These are phyloP conservation scores for Prunus armeniaca DNA, from an alignment of 306 rosid species.

Conservation along the genomic window DNA sequence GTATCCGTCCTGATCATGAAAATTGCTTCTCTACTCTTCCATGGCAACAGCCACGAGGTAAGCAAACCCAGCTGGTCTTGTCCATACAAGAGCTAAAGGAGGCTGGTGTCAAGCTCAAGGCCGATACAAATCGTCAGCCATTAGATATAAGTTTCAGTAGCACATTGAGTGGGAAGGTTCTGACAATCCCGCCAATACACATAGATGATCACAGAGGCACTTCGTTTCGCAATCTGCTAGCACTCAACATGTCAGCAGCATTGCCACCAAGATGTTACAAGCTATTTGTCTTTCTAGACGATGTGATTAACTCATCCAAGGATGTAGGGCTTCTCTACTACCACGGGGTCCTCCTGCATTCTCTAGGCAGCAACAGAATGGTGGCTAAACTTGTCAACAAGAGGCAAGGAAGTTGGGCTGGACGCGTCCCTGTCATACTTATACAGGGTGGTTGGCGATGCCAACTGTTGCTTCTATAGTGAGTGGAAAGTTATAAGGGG, in stretches of 20 bases:
- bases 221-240: constrained; percentile 39
- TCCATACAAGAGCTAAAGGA: constrained; percentile 29
- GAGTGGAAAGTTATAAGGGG: too few species aligned
- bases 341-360: constrained; percentile 36
- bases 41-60: background rate
- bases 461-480: constrained; percentile 6
- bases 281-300: constrained; percentile 46
- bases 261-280: constrained; percentile 38
- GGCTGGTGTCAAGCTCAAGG: constrained; percentile 38
- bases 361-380: constrained; percentile 24
- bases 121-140: background rate
- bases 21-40: background rate
- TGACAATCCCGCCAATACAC: constrained; percentile 32
- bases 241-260: constrained; percentile 33
- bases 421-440: constrained; percentile 33
- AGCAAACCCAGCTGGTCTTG: constrained; percentile 19
- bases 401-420: constrained; percentile 26
- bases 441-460: constrained; percentile 25
- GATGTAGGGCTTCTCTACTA: constrained; percentile 40
- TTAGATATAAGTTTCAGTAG: constrained; percentile 28
- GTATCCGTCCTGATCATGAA: constrained; percentile 11
- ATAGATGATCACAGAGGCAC: constrained; percentile 44
- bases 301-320: constrained; percentile 32
- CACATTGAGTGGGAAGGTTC: constrained; percentile 6
- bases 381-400: constrained; percentile 38